Evolutionary conservation across 1,284 basidiomycete genomes (phyloP).

Genomic region (Cutaneotrichosporon dermatis): DNA sequence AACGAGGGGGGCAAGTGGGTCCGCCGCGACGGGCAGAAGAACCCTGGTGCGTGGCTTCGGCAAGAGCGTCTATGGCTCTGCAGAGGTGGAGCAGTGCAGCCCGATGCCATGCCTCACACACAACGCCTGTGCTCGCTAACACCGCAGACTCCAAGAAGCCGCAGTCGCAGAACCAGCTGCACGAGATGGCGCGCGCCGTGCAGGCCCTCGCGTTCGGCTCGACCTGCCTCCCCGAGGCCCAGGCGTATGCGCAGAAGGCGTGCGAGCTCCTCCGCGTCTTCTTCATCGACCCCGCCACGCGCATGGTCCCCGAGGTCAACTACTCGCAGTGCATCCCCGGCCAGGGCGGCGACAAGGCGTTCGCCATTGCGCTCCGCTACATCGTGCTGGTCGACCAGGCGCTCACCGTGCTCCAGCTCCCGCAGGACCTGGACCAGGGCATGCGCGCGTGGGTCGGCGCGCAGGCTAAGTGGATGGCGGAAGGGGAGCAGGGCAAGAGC

Average conservation of each 20-base stretch:
- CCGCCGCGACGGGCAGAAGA: constrained; percentile 32
- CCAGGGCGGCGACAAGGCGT: constrained; percentile 27
- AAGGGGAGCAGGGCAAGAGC: constrained; percentile 24
- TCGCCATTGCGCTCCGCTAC: constrained; percentile 36
- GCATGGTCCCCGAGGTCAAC: constrained; percentile 33
- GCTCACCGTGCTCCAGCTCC: constrained; percentile 13
- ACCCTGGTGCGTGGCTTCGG: constrained; percentile 25
- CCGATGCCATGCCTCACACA: too few species aligned
- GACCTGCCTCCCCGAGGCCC: constrained; percentile 9
- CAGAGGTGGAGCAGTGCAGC: too few species aligned
- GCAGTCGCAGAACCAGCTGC: constrained; percentile 31
- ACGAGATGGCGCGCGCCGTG: constrained; percentile 18
- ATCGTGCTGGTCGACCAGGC: constrained; percentile 32
- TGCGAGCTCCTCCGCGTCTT: constrained; percentile 27
- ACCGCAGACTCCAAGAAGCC: constrained; percentile 8
- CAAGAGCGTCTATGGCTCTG: too few species aligned
- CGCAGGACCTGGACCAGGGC: constrained; percentile 3
- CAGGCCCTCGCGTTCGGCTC: constrained; percentile 24
- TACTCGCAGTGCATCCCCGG: constrained; percentile 34
- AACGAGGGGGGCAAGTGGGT: constrained; percentile 24
- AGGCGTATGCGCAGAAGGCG: constrained; percentile 7
- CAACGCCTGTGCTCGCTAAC: too few species aligned
- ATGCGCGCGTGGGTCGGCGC: constrained; percentile 25
- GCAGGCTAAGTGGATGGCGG: constrained; percentile 31
- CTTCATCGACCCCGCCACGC: constrained; percentile 32